A percentile compares a stretch with the other conserved stretches of the same genome.
These are phyloP conservation scores for Penicillium canescens DNA, from an alignment of 495 filamentous ascomycete species.

Conservation along the genomic window DNA sequence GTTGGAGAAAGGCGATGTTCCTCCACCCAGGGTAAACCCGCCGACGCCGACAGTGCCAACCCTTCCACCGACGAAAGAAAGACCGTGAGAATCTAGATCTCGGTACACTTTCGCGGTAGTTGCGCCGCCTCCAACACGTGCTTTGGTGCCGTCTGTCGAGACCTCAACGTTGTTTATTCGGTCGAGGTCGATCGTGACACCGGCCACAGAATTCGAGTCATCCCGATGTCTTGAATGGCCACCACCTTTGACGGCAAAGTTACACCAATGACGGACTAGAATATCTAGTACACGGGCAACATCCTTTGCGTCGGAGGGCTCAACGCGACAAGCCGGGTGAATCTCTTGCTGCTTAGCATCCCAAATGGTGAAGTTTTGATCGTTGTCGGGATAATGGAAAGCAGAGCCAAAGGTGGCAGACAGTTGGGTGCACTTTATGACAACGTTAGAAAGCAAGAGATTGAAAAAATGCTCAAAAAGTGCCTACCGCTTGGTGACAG, in stretches of 20 bases:
- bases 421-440: constrained; percentile 5
- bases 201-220: constrained; percentile 28
- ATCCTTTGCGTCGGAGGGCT: constrained; percentile 38
- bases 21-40: constrained; percentile 37
- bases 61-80: constrained; percentile 50
- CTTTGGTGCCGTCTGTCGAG: constrained; percentile 21
- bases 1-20: constrained; percentile 36
- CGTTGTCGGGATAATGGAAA: constrained; percentile 27
- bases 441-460: too few species aligned
- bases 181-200: constrained; percentile 30
- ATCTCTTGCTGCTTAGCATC: constrained; percentile 44
- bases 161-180: constrained; percentile 39
- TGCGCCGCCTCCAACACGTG: constrained; percentile 45
- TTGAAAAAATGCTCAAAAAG: not conserved
- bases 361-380: constrained; percentile 47
- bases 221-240: constrained; percentile 28
- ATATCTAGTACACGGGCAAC: constrained; percentile 18
- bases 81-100: constrained; percentile 43
- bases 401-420: constrained; percentile 11
- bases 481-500: constrained; percentile 9
- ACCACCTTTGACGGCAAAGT: constrained; percentile 51
- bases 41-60: constrained; percentile 45
- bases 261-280: constrained; percentile 26
- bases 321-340: constrained; percentile 46
- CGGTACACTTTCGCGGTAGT: constrained; percentile 38